A percentile compares a stretch with the other conserved stretches of the same genome.
Conservation (phyloP, 441 rosid species). For the Corymbia citriodora region DNA sequence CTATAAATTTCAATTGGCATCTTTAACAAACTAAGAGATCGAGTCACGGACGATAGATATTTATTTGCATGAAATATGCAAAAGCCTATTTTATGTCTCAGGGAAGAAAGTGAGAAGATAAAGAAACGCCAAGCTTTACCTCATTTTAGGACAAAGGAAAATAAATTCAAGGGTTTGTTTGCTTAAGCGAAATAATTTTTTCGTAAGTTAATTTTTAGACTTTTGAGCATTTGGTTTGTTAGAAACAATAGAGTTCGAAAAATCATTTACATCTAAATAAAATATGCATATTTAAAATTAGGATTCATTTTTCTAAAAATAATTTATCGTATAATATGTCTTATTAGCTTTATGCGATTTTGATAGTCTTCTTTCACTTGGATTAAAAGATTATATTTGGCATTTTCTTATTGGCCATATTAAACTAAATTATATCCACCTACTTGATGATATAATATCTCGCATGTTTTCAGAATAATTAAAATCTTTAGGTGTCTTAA, state of each 20-base stretch:
- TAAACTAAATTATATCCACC: background rate
- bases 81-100: accelerated
- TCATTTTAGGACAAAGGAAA: accelerated
- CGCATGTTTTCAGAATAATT: background rate
- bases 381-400: background rate
- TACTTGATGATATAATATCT: background rate
- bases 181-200: background rate
- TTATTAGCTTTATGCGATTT: background rate
- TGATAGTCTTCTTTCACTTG: accelerated
- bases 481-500: background rate
- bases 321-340: background rate
- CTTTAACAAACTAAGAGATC: accelerated
- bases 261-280: background rate
- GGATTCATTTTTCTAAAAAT: background rate
- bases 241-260: background rate
- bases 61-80: background rate
- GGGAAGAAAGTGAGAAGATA: background rate
- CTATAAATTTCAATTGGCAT: background rate
- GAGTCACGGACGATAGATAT: accelerated
- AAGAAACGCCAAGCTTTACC: accelerated
- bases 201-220: accelerated
- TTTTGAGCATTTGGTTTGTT: background rate
- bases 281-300: background rate
- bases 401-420: background rate
- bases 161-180: background rate